Base-by-base conservation (phyloP, 1,139 yeast genomes). In the Geotrichum fermentans region DNA sequence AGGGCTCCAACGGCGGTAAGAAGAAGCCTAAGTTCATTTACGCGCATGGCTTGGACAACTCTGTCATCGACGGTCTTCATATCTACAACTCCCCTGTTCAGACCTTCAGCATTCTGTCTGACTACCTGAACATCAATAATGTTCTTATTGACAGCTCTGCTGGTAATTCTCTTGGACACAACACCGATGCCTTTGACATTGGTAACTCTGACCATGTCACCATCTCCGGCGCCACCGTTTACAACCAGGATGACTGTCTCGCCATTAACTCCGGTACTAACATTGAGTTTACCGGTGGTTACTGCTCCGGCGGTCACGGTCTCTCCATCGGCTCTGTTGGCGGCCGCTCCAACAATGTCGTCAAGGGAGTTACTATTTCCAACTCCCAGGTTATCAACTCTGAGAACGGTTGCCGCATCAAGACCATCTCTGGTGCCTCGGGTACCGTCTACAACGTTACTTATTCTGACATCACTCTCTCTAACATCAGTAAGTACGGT, bases 231-330 rank as follows among this genome's bases (percentile, higher is more conserved):
- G 47, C 47, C n/a, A 34, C 33, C 3, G 32, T 43, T 21, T 43
- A 43, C 42, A 43, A 43, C 30, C 47, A 43, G 39, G n/a, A n/a
- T n/a, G n/a, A n/a, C n/a, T n/a, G n/a, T n/a, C n/a, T n/a, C n/a
- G n/a, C n/a, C n/a, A n/a, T n/a, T n/a, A n/a, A n/a, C n/a, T n/a
- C 47, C 13, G 47, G 47, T 36, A 4, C 17, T 21, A 35, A 37
- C 24, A 43, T 43, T 16, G 29, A 13, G 10, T 43, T 43, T 16
- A 26, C 14, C 2, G 36, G 36, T 21, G 47, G 47, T 20, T 43
- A 36, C 47, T 43, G 47, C 37, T 43, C 47, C 29, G 47, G 47
- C 28, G 47, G 47, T 28, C 47, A 43, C 30, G 47, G 47, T 37
- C 41, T 43, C 10, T 43, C 47, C 10, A 43, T 43, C 21, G 47